Evolutionary conservation across 140 eudicot genomes (phyloP).

Genomic region (Oenanthe javanica): DNA sequence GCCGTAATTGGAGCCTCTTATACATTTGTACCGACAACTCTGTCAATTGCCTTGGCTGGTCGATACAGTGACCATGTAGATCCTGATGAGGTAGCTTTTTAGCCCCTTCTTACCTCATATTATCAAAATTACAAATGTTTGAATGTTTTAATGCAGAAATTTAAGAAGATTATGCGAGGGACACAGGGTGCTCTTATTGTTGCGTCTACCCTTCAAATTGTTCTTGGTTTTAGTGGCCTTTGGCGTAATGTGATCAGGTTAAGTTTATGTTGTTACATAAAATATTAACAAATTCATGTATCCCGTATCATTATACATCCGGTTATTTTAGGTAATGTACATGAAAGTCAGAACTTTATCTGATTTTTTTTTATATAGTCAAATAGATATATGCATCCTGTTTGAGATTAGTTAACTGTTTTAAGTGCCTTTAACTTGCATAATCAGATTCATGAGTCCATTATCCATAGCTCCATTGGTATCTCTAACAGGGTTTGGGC

Average conservation of each 20-base stretch:
- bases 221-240: slow-evolving; percentile 89
- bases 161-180: slow-evolving; percentile 75
- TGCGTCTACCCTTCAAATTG: slow-evolving; percentile 87
- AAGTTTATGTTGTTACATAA: not conserved
- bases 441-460: slow-evolving; percentile 82
- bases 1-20: slow-evolving; percentile 92
- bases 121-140: not conserved
- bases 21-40: slow-evolving; percentile 72
- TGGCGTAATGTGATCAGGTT: slow-evolving; percentile 88
- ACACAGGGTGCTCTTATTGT: slow-evolving; percentile 92
- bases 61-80: slow-evolving; percentile 58
- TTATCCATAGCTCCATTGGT: slow-evolving; percentile 64
- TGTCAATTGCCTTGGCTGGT: slow-evolving; percentile 69
- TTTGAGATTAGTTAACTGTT: not conserved
- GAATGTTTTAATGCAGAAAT: slow-evolving; percentile 40
- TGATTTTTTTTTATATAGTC: too few species aligned
- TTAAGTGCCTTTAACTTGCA: not conserved
- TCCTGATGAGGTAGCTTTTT: slow-evolving; percentile 53
- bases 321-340: not conserved
- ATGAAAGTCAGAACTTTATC: too few species aligned
- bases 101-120: not conserved
- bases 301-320: not conserved
- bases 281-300: not conserved
- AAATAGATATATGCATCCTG: not conserved
- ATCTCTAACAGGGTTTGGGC: slow-evolving; percentile 22